phyloP scores from a whole-genome alignment of 202 grass and related monocot species.

The Dendrocalamus latiflorus region DNA sequence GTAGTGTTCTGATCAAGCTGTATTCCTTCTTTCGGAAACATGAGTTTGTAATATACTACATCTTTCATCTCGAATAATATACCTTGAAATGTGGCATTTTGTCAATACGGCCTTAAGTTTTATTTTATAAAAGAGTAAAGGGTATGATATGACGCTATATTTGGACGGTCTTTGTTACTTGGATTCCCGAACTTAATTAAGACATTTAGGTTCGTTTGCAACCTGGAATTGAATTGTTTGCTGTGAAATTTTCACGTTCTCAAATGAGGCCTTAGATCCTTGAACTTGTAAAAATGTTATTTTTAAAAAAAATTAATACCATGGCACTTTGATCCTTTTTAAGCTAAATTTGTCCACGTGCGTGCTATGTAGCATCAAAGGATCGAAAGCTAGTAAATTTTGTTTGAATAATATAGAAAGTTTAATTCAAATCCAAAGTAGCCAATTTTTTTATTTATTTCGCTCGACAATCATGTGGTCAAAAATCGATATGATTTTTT shows the following conservation, averaged over 20 bases:
- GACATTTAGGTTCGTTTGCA: neutral
- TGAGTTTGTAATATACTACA: neutral
- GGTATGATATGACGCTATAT: neutral
- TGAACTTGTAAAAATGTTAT: neutral
- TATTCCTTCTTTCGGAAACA: neutral
- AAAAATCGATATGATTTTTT: neutral
- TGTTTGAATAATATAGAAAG: neutral
- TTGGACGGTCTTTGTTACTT: neutral
- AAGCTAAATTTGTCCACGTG: too few relatives aligned
- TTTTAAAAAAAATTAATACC: neutral
- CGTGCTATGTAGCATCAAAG: neutral
- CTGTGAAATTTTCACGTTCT: accelerated
- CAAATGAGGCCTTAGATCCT: neutral
- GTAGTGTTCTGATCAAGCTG: neutral
- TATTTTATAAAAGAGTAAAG: neutral
- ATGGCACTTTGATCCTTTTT: neutral
- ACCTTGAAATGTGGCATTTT: neutral
- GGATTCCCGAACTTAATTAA: neutral
- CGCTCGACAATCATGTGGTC: neutral
- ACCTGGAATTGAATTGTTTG: neutral
- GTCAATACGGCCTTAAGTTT: neutral
- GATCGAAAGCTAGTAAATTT: neutral
- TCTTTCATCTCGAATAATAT: neutral
- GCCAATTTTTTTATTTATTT: neutral
- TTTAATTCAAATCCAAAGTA: neutral